These are phyloP conservation scores for Lactarius deliciosus DNA, from an alignment of 768 basidiomycete genomes.

Conservation along the genomic window DNA sequence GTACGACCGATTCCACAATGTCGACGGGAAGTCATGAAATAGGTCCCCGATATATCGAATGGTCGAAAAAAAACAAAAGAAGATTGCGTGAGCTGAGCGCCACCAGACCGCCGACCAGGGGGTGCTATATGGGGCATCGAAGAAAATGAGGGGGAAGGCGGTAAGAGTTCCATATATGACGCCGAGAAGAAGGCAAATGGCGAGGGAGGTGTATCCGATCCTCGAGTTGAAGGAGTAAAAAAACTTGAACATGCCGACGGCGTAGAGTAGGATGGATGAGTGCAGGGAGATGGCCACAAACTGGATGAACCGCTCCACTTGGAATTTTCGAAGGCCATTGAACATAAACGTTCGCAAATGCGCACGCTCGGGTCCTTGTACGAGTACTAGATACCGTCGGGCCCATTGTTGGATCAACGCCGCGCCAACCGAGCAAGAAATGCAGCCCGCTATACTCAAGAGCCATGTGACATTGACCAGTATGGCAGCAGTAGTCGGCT, in stretches of 20 bases:
- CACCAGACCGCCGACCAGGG: neutral
- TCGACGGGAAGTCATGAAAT: neutral
- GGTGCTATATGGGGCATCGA: neutral
- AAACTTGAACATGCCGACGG: neutral
- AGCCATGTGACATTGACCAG: too few species aligned
- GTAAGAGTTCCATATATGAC: neutral
- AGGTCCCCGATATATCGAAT: neutral
- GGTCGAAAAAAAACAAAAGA: neutral
- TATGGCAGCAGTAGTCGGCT: too few species aligned
- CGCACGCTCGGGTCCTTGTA: neutral
- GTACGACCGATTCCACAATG: neutral
- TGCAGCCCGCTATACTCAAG: too few species aligned
- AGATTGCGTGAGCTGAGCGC: neutral
- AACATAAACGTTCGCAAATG: conserved; percentile 1
- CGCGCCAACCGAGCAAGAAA: too few species aligned
- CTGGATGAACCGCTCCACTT: neutral
- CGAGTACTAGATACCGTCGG: too few species aligned
- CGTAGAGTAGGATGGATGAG: conserved; percentile 4
- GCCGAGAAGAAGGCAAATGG: too few species aligned
- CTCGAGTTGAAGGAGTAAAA: neutral
- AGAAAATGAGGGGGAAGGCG: neutral
- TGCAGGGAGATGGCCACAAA: neutral
- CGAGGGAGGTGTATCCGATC: neutral
- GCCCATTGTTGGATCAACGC: too few species aligned
- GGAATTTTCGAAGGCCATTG: neutral